These are phyloP conservation scores for Neoarthrinium moseri DNA, from an alignment of 2,329 filamentous ascomycete species.

Conservation along the genomic window DNA sequence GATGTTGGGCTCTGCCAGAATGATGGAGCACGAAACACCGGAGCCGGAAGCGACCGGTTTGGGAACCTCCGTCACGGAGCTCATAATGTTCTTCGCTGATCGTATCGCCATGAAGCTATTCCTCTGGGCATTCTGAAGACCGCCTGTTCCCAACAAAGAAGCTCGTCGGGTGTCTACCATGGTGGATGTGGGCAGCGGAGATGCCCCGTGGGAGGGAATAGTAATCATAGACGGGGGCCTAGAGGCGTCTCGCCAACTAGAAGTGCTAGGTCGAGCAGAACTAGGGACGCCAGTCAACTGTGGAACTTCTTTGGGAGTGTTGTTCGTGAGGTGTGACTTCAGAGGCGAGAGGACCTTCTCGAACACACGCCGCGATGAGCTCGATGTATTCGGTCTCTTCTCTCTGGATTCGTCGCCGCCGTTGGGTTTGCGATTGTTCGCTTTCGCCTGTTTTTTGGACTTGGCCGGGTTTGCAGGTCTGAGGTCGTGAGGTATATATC, in stretches of 20 bases:
- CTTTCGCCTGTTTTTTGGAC: constrained; percentile 42
- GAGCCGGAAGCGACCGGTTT: constrained; percentile 79
- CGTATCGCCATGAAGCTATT: constrained; percentile 52
- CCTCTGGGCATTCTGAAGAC: constrained; percentile 34
- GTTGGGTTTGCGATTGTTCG: constrained; percentile 21
- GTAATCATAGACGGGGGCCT: constrained; percentile 18
- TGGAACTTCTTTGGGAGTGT: constrained; percentile 16
- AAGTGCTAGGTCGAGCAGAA: constrained; percentile 11
- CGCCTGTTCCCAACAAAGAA: constrained; percentile 20
- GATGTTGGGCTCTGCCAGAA: constrained; percentile 76
- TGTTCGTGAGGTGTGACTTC: constrained; percentile 23
- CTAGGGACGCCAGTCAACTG: constrained; percentile 10
- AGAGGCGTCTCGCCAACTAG: constrained; percentile 5
- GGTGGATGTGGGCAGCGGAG: constrained; percentile 17
- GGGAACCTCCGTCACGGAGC: constrained; percentile 54
- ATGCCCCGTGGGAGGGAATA: constrained; percentile 18
- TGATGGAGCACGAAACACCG: constrained; percentile 71
- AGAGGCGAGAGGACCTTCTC: constrained; percentile 31
- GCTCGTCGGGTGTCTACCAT: constrained; percentile 30
- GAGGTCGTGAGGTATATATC: constrained; percentile 44
- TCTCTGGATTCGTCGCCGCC: constrained; percentile 11
- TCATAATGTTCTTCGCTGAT: constrained; percentile 49
- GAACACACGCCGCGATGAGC: constrained; percentile 30
- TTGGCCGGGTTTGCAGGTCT: constrained; percentile 40
- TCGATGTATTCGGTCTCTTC: constrained; percentile 19